phyloP scores from a whole-genome alignment of 129 eudicot species.

The Flaveria bidentis region DNA sequence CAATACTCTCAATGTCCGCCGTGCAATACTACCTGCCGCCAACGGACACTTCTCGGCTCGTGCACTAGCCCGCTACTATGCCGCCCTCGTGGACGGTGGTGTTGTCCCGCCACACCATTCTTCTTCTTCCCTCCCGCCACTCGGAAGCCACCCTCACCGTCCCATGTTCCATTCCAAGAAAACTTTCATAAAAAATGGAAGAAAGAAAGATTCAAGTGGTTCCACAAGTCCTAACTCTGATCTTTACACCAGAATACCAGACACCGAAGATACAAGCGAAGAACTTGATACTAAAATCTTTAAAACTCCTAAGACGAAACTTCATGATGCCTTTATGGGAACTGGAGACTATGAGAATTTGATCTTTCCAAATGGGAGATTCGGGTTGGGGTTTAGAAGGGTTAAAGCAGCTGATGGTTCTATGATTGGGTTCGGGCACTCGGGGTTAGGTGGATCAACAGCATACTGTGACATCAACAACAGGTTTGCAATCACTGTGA shows the following conservation, averaged over 20 bases:
- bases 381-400: constrained; percentile 84
- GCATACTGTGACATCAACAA: constrained; percentile 70
- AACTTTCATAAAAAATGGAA: constrained; percentile 25
- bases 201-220: constrained; percentile 32
- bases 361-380: constrained; percentile 53
- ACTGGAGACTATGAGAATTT: constrained; percentile 65
- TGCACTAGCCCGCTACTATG: constrained; percentile 95
- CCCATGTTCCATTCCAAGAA: constrained; percentile 58
- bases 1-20: constrained; percentile 72
- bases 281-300: constrained; percentile 42
- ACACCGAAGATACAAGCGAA: constrained; percentile 22
- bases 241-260: constrained; percentile 47
- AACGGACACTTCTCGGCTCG: constrained; percentile 96
- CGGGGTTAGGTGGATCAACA: constrained; percentile 96
- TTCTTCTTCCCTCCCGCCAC: constrained; percentile 61
- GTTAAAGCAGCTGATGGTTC: constrained; percentile 56
- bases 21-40: constrained; percentile 91
- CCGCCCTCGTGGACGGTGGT: constrained; percentile 76
- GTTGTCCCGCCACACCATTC: constrained; percentile 63
- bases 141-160: constrained; percentile 85
- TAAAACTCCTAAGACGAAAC: constrained; percentile 39
- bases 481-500: constrained; percentile 79
- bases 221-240: constrained; percentile 20
- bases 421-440: constrained; percentile 81
- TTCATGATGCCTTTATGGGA: constrained; percentile 91